Conservation (phyloP, 306 rosid species). For the Sphenostylis stenocarpa region DNA sequence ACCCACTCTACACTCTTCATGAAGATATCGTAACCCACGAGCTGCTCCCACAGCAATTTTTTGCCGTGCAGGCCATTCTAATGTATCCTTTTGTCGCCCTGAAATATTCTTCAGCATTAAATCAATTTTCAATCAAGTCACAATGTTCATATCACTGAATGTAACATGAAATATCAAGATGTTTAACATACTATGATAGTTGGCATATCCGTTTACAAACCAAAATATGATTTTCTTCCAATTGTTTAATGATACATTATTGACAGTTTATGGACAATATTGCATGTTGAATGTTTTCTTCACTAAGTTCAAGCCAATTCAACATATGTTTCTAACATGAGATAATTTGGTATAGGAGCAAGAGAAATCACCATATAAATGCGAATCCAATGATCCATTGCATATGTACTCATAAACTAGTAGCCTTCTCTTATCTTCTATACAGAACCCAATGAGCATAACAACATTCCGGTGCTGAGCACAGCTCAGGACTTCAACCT, state of each 20-base stretch:
- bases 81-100: slow-evolving; percentile 70
- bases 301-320: slow-evolving; percentile 21
- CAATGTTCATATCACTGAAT: slow-evolving; percentile 3
- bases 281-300: not conserved
- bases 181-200: not conserved
- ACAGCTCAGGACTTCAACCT: slow-evolving; percentile 98
- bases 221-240: not conserved
- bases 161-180: not conserved
- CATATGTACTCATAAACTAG: slow-evolving; percentile 96
- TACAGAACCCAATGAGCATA: slow-evolving; percentile 95
- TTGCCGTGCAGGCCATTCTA: slow-evolving; percentile 94
- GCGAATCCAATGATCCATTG: slow-evolving; percentile 94
- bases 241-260: not conserved
- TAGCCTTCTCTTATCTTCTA: slow-evolving; percentile 91
- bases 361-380: slow-evolving; percentile 79
- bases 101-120: slow-evolving; percentile 32
- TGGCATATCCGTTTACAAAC: not conserved
- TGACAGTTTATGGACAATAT: not conserved
- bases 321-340: slow-evolving; percentile 17
- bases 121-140: slow-evolving; percentile 32
- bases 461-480: slow-evolving; percentile 99
- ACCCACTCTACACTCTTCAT: slow-evolving; percentile 98
- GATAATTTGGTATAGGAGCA: slow-evolving; percentile 6
- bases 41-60: slow-evolving; percentile 98
- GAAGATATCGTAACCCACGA: slow-evolving; percentile 94